Conservation (phyloP, 176 grass and related monocot genomes). For the Cenchrus americanus region DNA sequence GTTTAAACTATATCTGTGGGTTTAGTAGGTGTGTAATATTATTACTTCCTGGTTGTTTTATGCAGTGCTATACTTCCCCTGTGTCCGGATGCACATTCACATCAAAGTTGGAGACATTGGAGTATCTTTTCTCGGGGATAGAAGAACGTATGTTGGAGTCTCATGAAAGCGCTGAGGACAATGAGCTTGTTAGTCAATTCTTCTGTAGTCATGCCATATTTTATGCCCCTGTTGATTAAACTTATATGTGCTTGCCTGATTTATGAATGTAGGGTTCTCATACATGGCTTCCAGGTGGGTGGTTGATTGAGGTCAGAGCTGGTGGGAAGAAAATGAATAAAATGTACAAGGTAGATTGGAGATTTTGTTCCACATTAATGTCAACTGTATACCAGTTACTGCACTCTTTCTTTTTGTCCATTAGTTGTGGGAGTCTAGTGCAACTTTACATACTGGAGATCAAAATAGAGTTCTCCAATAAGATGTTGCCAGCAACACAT, state of each 20-base stretch:
- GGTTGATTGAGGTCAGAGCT: slow-evolving; percentile 56
- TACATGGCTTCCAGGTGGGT: slow-evolving; percentile 53
- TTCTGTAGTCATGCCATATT: neutral
- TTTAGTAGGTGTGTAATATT: neutral
- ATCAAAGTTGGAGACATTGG: slow-evolving; percentile 48
- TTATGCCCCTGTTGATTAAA: slow-evolving; percentile 8
- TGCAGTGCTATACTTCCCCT: slow-evolving; percentile 63
- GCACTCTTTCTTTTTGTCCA: neutral
- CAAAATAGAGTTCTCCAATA: slow-evolving; percentile 3
- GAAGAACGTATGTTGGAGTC: slow-evolving; percentile 42
- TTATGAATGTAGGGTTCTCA: slow-evolving; percentile 13
- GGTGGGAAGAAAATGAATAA: slow-evolving; percentile 50
- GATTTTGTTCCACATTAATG: slow-evolving; percentile 24
- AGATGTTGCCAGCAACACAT: neutral
- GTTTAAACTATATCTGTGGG: neutral
- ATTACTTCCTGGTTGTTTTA: slow-evolving; percentile 3
- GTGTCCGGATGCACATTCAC: slow-evolving; percentile 55
- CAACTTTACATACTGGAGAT: slow-evolving; percentile 26
- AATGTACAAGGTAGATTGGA: slow-evolving; percentile 65
- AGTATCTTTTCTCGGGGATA: slow-evolving; percentile 49
- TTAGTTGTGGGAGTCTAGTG: neutral
- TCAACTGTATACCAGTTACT: neutral
- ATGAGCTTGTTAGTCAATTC: slow-evolving; percentile 35
- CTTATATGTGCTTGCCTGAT: slow-evolving; percentile 19
- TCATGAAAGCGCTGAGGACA: neutral